A percentile compares a stretch with the other conserved stretches of the same genome.
phyloP scores from a whole-genome alignment of 257 asterid species.

The Solanum rostratum region DNA sequence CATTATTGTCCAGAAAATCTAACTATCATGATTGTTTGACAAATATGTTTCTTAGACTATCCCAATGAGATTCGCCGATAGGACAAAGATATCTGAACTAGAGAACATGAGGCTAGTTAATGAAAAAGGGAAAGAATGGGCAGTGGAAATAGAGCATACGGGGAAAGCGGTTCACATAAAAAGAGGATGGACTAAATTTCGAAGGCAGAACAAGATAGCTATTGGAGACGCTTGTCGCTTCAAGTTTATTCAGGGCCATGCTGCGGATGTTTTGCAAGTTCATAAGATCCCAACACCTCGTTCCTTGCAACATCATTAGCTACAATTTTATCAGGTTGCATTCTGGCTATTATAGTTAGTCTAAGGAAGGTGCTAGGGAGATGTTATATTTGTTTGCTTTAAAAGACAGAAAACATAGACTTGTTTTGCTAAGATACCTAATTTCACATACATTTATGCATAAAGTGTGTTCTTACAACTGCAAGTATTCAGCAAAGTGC shows the following conservation, averaged over 20 bases:
- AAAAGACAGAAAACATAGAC: too few species aligned
- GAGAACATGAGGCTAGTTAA: not conserved
- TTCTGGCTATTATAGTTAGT: not conserved
- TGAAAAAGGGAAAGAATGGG: not conserved
- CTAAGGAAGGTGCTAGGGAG: not conserved
- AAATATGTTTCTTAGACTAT: not conserved
- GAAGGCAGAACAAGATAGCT: not conserved
- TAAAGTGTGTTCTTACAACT: too few species aligned
- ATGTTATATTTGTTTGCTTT: too few species aligned
- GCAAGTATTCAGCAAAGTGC: too few species aligned
- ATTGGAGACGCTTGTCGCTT: not conserved
- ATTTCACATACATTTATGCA: too few species aligned
- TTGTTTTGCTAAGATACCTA: too few species aligned
- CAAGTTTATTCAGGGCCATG: not conserved
- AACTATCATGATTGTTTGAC: not conserved
- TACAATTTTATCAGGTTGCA: not conserved
- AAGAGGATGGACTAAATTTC: not conserved
- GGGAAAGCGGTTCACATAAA: not conserved
- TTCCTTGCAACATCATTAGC: not conserved
- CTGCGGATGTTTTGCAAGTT: not conserved
- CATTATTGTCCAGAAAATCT: not conserved
- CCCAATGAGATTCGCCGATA: not conserved
- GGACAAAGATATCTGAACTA: not conserved
- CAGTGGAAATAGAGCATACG: not conserved
- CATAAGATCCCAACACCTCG: not conserved